Evolutionary conservation across 2,329 filamentous ascomycete genomes (phyloP).

Genomic region (Cercospora brassicicola): DNA sequence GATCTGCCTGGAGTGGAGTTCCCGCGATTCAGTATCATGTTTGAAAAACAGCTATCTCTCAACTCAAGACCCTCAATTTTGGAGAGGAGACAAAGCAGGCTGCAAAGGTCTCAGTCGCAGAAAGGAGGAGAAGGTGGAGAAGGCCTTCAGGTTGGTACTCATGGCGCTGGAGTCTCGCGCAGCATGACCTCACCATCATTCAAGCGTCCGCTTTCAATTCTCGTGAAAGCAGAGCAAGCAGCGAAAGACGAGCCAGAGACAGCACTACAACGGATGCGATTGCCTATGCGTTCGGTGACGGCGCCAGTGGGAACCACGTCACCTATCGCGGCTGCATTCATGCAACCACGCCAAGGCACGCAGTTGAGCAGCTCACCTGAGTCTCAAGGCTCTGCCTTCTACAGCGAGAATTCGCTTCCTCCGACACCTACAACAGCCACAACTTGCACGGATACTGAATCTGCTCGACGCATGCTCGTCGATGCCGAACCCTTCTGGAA

Average conservation of each 20-base stretch:
- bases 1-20: slow-evolving; percentile 76
- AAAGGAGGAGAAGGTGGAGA: background rate
- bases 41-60: slow-evolving; percentile 64
- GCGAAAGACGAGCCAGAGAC: slow-evolving; percentile 16
- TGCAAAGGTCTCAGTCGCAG: slow-evolving; percentile 23
- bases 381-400: slow-evolving; percentile 27
- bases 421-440: slow-evolving; percentile 33
- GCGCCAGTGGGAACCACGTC: slow-evolving; percentile 28
- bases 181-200: slow-evolving; percentile 25
- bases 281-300: slow-evolving; percentile 33
- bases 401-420: slow-evolving; percentile 34
- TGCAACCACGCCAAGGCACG: slow-evolving; percentile 19
- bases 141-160: background rate
- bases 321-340: slow-evolving; percentile 21
- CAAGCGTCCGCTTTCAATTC: slow-evolving; percentile 22
- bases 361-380: slow-evolving; percentile 22
- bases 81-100: slow-evolving; percentile 36
- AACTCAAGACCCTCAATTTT: slow-evolving; percentile 43
- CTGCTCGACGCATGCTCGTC: slow-evolving; percentile 19
- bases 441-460: slow-evolving; percentile 29
- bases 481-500: slow-evolving; percentile 24
- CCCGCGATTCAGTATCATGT: slow-evolving; percentile 95
- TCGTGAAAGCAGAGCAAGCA: slow-evolving; percentile 10
- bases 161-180: slow-evolving; percentile 11
- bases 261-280: slow-evolving; percentile 24